Conservation (phyloP, 2,329 filamentous ascomycete species). For the Cytospora paraplurivora region DNA sequence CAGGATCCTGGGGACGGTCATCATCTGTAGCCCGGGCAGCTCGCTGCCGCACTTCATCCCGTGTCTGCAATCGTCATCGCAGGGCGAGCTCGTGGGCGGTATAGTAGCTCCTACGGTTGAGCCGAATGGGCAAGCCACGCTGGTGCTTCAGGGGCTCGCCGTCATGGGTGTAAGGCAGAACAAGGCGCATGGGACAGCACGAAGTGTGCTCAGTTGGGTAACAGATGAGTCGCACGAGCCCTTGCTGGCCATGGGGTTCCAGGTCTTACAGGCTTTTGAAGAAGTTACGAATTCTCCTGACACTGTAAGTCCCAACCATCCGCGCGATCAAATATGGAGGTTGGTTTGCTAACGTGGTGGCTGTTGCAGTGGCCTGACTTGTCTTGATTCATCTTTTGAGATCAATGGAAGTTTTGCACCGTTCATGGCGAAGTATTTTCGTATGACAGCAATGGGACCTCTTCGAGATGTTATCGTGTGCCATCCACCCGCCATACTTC, state of each 20-base stretch:
- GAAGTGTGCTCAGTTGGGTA: slow-evolving; percentile 80
- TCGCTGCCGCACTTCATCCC: slow-evolving; percentile 71
- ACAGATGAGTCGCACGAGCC: slow-evolving; percentile 72
- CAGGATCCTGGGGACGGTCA: slow-evolving; percentile 74
- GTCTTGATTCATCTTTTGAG: slow-evolving; percentile 6
- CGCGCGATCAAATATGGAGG: neutral
- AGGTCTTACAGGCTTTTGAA: slow-evolving; percentile 77
- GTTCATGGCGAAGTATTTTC: neutral
- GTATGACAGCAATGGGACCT: neutral
- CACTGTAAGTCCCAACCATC: slow-evolving; percentile 43
- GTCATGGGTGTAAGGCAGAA: slow-evolving; percentile 81
- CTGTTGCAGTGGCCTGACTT: slow-evolving; percentile 25
- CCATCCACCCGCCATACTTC: neutral
- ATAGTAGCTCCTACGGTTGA: slow-evolving; percentile 81
- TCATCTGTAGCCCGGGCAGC: slow-evolving; percentile 74
- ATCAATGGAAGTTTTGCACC: neutral
- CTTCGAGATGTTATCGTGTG: neutral
- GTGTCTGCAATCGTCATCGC: slow-evolving; percentile 54
- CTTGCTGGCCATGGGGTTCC: slow-evolving; percentile 78
- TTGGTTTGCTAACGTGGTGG: neutral
- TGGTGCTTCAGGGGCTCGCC: slow-evolving; percentile 75
- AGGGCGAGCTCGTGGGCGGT: slow-evolving; percentile 61
- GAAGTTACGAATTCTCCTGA: slow-evolving; percentile 70
- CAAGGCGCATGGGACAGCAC: slow-evolving; percentile 73
- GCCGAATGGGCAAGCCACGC: slow-evolving; percentile 63